Percentiles rank a stretch among this genome's conserved stretches.
These are phyloP conservation scores for Akanthomyces dipterigenus DNA, from an alignment of 2,329 filamentous ascomycete genomes.

Conservation along the genomic window DNA sequence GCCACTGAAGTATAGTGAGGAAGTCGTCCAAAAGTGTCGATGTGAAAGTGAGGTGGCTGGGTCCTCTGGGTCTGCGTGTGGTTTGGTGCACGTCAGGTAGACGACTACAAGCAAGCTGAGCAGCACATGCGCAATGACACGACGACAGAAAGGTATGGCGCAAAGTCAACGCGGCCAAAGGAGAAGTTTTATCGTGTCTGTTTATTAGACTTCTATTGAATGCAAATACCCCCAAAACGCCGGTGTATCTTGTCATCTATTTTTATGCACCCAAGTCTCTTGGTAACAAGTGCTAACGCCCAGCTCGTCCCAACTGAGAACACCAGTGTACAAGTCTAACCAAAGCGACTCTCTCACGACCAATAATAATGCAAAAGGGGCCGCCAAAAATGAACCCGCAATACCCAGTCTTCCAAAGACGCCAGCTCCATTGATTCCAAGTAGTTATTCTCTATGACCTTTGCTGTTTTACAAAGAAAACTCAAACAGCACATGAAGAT, in stretches of 20 bases:
- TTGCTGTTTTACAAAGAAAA: neutral
- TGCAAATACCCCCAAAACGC: neutral
- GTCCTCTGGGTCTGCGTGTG: constrained; percentile 3
- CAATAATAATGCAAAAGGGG: neutral
- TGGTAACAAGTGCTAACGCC: constrained; percentile 10
- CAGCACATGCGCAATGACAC: neutral
- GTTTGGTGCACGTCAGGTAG: constrained; percentile 10
- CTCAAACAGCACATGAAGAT: neutral
- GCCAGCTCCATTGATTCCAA: constrained; percentile 4
- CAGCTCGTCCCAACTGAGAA: constrained; percentile 6
- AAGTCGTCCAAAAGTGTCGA: neutral
- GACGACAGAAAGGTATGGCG: neutral
- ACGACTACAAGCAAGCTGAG: constrained; percentile 1
- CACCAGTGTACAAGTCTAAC: neutral
- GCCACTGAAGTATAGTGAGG: neutral
- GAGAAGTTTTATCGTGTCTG: neutral
- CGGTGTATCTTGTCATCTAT: neutral
- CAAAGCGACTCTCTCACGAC: neutral
- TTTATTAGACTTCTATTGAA: neutral
- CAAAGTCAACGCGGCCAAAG: neutral
- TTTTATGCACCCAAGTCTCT: neutral
- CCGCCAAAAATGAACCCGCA: neutral
- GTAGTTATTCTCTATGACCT: neutral
- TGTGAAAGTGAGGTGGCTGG: constrained; percentile 13
- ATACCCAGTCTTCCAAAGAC: neutral